phyloP scores from a whole-genome alignment of 2,329 filamentous ascomycete genomes.

The Cytospora piceicola region DNA sequence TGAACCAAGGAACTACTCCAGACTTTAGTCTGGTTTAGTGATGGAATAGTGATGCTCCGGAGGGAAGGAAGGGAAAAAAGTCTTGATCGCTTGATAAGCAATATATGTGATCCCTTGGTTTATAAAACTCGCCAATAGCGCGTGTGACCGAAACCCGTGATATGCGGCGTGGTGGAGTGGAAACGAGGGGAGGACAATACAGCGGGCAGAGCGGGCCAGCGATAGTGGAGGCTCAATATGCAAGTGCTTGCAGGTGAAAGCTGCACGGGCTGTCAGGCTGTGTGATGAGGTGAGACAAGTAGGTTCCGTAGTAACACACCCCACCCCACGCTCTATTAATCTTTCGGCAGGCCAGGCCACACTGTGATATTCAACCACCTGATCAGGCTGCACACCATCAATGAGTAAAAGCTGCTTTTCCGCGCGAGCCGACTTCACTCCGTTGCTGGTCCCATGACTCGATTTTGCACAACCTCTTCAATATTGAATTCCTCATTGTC shows the following conservation, averaged over 20 bases:
- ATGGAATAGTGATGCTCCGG: slow-evolving; percentile 12
- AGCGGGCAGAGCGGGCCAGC: neutral
- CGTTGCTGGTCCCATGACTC: slow-evolving; percentile 22
- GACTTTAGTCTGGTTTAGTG: slow-evolving; percentile 16
- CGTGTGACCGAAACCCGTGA: slow-evolving; percentile 30
- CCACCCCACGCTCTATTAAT: neutral
- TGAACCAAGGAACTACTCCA: slow-evolving; percentile 8
- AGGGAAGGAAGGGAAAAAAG: neutral
- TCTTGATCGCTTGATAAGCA: slow-evolving; percentile 21
- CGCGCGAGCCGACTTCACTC: slow-evolving; percentile 26
- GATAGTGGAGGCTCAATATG: slow-evolving; percentile 1
- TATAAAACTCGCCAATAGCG: slow-evolving; percentile 26
- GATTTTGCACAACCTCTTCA: slow-evolving; percentile 16
- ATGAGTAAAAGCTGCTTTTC: neutral
- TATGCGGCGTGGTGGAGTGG: slow-evolving; percentile 7
- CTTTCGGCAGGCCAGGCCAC: slow-evolving; percentile 25
- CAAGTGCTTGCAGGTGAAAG: neutral
- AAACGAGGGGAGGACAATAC: slow-evolving; percentile 10
- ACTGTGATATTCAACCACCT: slow-evolving; percentile 16
- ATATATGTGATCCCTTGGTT: slow-evolving; percentile 14
- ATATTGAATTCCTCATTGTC: neutral
- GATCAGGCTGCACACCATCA: slow-evolving; percentile 30
- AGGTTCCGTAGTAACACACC: slow-evolving; percentile 12
- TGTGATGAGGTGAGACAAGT: slow-evolving; percentile 31
- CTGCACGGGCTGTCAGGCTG: slow-evolving; percentile 16